Evolutionary conservation across 2,329 filamentous ascomycete genomes (phyloP), one percentile per base, ranked within the genome.

Genomic region (Epichloe scottii): DNA sequence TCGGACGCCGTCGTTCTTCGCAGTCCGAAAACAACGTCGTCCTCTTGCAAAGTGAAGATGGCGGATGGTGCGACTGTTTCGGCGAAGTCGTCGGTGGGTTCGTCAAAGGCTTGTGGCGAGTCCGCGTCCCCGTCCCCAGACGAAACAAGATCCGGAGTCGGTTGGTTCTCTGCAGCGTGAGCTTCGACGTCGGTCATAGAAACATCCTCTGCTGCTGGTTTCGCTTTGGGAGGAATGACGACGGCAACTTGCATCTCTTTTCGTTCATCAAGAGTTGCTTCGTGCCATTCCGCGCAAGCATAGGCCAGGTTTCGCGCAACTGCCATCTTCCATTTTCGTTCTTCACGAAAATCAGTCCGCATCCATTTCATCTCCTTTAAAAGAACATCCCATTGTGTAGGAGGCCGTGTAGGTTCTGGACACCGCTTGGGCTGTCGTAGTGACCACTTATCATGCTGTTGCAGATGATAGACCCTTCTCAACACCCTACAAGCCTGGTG

Each of bases 311-410:
- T 89, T 53, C 84, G 84, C 5, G 90, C 90, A 37, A 85, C 78
- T 2, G 85, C 79, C 62, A 81, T 82, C 69, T 96, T 97, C 89
- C 90, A 95, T 64, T 95, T 95, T 40, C 89, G 76, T 66, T 97
- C 93, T 67, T 96, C 88, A 48, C 86, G 79, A 62, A 96, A 97
- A 67, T 98, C 93, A 2, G 89, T 96, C 48, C 90, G 81, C 88
- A 98, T 94, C 91, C 91, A 97, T 66, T 90, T 95, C 79, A 91
- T 88, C 70, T 98, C 90, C 58, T 89, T 79, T 34, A 98, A 71
- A 51, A 97, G 66, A 49, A 91, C 77, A 68, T 98, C 93, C 79
- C 84, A 87, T 58, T 97, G 91, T 2, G 85, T 83, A 1, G 80
- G 77, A 17, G 84, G 84, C 38, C 89, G 80, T 4, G 79, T 75